Evolutionary conservation across 169 alveolate species (phyloP).

Genomic region (Cryptosporidium parvum): DNA sequence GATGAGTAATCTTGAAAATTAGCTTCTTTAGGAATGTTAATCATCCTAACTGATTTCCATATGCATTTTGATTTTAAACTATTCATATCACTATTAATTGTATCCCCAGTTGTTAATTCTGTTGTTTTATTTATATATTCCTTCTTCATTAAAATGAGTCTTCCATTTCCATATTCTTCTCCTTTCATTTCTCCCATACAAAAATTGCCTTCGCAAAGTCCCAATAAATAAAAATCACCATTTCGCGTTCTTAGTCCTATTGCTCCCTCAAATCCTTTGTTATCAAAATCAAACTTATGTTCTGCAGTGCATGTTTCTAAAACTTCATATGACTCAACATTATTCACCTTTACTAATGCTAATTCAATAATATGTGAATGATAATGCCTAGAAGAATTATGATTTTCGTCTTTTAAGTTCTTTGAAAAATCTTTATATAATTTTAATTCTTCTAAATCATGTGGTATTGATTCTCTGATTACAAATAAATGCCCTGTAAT

Average conservation of each 20-base stretch:
- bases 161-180: constrained; percentile 68
- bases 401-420: not conserved
- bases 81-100: not conserved
- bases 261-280: constrained; percentile 75
- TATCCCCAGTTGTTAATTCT: not conserved
- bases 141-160: constrained; percentile 72
- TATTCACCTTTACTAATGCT: constrained; percentile 58
- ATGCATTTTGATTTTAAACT: constrained; percentile 41
- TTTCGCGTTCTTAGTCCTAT: constrained; percentile 65
- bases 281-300: constrained; percentile 49
- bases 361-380: constrained; percentile 70
- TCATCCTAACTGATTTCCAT: constrained; percentile 64
- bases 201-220: constrained; percentile 66
- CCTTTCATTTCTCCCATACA: constrained; percentile 68
- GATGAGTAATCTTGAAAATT: constrained; percentile 73
- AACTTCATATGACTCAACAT: constrained; percentile 60
- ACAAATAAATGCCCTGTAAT: constrained; percentile 44
- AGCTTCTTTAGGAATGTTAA: constrained; percentile 63
- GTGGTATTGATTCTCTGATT: constrained; percentile 73
- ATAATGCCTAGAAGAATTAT: not conserved
- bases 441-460: not conserved
- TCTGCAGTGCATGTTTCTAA: constrained; percentile 63
- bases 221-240: constrained; percentile 60
- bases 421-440: not conserved
- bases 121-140: constrained; percentile 11